Percentiles rank a stretch among this genome's conserved stretches.
These are phyloP conservation scores for Alternaria arborescens DNA, from an alignment of 2,329 filamentous ascomycete genomes.

Conservation along the genomic window DNA sequence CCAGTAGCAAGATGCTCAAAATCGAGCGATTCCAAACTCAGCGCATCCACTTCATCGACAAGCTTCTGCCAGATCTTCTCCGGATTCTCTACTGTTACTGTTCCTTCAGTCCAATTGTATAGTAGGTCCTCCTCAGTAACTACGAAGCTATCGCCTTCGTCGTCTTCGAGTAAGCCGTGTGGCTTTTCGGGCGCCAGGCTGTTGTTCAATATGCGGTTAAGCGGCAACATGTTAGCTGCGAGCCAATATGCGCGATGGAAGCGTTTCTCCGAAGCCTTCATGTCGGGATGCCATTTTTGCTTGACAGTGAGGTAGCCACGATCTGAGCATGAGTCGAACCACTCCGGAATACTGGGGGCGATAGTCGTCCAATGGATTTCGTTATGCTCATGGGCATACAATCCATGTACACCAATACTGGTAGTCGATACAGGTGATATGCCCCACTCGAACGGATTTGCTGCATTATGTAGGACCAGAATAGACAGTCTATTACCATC, in stretches of 20 bases:
- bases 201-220: conserved; percentile 28
- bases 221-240: conserved; percentile 25
- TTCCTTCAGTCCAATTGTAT: conserved; percentile 10
- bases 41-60: not conserved
- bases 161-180: conserved; percentile 16
- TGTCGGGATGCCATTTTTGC: conserved; percentile 23
- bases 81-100: not conserved
- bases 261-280: conserved; percentile 28
- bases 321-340: conserved; percentile 1
- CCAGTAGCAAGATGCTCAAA: conserved; percentile 11
- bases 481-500: conserved; percentile 26
- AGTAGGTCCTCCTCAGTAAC: conserved; percentile 19
- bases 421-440: conserved; percentile 16
- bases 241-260: conserved; percentile 45
- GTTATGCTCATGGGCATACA: conserved; percentile 22
- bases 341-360: conserved; percentile 4
- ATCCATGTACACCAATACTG: conserved; percentile 37
- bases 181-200: not conserved
- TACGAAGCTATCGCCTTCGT: conserved; percentile 4
- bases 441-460: conserved; percentile 28
- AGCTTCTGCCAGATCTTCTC: conserved; percentile 13
- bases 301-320: conserved; percentile 13
- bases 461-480: conserved; percentile 42
- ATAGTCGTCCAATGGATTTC: conserved; percentile 42
- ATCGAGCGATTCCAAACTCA: not conserved